Base-by-base conservation (phyloP, 1,284 basidiomycete species). In the Boletus semigastroideus region DNA sequence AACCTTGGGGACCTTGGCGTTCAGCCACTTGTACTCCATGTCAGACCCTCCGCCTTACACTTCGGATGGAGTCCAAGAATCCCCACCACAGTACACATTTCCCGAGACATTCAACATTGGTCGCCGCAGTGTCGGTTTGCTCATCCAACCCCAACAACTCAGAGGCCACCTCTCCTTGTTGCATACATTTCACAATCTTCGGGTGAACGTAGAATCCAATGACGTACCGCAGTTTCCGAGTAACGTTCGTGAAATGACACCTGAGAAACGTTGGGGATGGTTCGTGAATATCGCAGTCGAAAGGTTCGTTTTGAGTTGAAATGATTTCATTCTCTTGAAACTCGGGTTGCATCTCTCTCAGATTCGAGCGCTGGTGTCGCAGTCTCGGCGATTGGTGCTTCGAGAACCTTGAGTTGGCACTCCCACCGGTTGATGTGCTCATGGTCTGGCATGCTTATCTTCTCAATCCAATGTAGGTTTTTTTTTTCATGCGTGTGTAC, bases 361-460 rank as follows among this genome's bases (percentile, higher is more conserved):
- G 62, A 39, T 61, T 64, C 38, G 42, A 52, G 2, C 58, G 55
- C 5, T 66, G 64, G 64, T 63, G 61, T 16, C 8, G 6, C 14
- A 31, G n/a, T 42, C 48, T 43, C 5, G 20, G 33, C 20, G 7
- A 13, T 3, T 25, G 13, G 20, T n/a, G 22, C 5, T 34, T 41
- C 11, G n/a, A 25, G 13, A 48, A 25, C 34, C 16, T 36, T 17
- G 34, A n/a, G n/a, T 17, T 36, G 6, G 27, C 14, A 14, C 28
- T 48, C 6, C 46, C 46, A 25, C 46, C 39, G 4, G 44, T 76
- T 2, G 75, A 77, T 42, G 75, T 78, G 3, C 50, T 73, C 20
- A 75, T 77, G 75, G 72, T 76, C 5, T 77, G 76, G 74, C 75
- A 77, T 42, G 59, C 77, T 7, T 78, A 77, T 58, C 61, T 76